A percentile compares a stretch with the other conserved stretches of the same genome.
These are phyloP conservation scores for Fusarium longipes DNA, from an alignment of 2,329 filamentous ascomycete genomes.

Conservation along the genomic window DNA sequence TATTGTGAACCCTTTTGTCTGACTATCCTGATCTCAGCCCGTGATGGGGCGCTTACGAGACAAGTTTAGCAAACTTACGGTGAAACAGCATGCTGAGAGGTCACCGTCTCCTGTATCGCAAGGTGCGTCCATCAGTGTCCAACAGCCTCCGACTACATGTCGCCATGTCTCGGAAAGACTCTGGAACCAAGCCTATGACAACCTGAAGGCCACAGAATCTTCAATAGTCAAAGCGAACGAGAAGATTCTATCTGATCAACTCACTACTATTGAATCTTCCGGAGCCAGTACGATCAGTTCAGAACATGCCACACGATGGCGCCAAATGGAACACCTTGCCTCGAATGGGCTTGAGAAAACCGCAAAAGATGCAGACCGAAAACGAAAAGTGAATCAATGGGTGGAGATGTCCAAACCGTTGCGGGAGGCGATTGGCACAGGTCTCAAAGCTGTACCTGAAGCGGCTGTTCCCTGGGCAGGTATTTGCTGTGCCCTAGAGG, in stretches of 20 bases:
- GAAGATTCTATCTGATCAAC: background rate
- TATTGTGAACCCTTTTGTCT: no score
- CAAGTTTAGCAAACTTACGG: background rate
- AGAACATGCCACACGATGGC: background rate
- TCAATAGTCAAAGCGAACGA: background rate
- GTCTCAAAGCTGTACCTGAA: background rate
- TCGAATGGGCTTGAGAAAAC: background rate
- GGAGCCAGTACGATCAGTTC: background rate
- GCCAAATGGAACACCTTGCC: background rate
- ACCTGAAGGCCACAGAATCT: background rate
- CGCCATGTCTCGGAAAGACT: background rate
- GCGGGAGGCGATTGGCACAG: background rate
- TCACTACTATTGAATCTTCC: background rate
- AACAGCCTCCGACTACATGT: no score
- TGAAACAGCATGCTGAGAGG: background rate
- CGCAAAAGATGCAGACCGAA: background rate
- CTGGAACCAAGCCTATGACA: background rate
- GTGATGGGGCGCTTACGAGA: background rate
- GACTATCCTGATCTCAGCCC: no score
- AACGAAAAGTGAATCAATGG: background rate
- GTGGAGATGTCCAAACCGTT: background rate
- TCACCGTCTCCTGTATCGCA: background rate
- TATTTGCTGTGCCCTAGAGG: background rate
- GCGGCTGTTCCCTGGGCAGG: conserved; percentile 4
- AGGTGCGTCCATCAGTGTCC: no score